phyloP scores from a whole-genome alignment of 2,329 filamentous ascomycete species.

The Diplocarpon rosae region DNA sequence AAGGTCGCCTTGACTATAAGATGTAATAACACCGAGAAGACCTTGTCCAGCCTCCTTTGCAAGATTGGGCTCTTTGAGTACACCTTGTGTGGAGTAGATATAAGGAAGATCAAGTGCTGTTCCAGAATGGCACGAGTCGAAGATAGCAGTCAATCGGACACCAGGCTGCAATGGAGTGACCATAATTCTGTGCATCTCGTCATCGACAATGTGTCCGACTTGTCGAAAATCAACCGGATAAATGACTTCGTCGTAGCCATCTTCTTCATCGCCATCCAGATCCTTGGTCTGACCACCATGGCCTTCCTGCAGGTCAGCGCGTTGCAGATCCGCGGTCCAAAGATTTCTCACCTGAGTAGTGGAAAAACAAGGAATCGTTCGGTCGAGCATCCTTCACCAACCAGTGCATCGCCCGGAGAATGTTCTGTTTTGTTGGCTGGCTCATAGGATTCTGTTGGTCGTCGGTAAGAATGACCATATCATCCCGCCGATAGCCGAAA shows the following conservation, averaged over 20 bases:
- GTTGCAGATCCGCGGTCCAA: slow-evolving; percentile 9
- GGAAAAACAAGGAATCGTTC: slow-evolving; percentile 94
- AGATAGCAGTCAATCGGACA: slow-evolving; percentile 65
- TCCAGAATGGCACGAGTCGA: slow-evolving; percentile 59
- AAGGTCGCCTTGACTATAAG: slow-evolving; percentile 67
- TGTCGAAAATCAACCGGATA: slow-evolving; percentile 74
- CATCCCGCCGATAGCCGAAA: slow-evolving; percentile 86
- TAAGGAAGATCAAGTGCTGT: slow-evolving; percentile 57
- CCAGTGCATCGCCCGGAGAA: slow-evolving; percentile 95
- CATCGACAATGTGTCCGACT: slow-evolving; percentile 72
- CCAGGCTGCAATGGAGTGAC: slow-evolving; percentile 69
- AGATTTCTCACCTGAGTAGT: slow-evolving; percentile 67
- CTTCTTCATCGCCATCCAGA: slow-evolving; percentile 68
- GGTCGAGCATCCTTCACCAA: slow-evolving; percentile 84
- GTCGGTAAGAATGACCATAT: slow-evolving; percentile 94
- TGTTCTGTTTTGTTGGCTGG: slow-evolving; percentile 92
- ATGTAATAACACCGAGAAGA: slow-evolving; percentile 49
- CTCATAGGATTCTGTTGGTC: slow-evolving; percentile 97
- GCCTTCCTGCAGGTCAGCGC: slow-evolving; percentile 33
- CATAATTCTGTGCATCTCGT: slow-evolving; percentile 71
- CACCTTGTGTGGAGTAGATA: slow-evolving; percentile 57
- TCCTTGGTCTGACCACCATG: slow-evolving; percentile 77
- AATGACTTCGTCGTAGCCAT: slow-evolving; percentile 75
- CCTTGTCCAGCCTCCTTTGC: slow-evolving; percentile 58
- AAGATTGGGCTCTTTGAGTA: slow-evolving; percentile 57